A percentile compares a stretch with the other conserved stretches of the same genome.
Conservation (phyloP, 2,329 filamentous ascomycete genomes). For the Paracoccidioides brasiliensis region DNA sequence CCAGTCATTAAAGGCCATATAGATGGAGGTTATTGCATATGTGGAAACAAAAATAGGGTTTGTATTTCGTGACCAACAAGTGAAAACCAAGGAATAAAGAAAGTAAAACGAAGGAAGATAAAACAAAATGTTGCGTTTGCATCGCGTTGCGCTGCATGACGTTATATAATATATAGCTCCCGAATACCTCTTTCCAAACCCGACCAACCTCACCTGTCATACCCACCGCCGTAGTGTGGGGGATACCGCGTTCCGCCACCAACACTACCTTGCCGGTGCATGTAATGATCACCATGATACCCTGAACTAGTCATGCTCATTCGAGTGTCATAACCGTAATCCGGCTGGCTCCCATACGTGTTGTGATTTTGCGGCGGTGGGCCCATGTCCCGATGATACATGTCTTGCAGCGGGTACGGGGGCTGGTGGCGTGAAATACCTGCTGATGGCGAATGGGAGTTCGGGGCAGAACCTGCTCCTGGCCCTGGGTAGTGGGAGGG, state of each 20-base stretch:
- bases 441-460: neutral
- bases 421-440: neutral
- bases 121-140: too few relatives aligned
- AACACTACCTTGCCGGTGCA: neutral
- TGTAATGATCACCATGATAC: neutral
- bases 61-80: neutral
- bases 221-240: slow-evolving; percentile 8
- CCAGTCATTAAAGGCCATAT: neutral
- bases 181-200: neutral
- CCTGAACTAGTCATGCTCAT: neutral
- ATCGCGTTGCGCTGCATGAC: too few relatives aligned
- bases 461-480: neutral
- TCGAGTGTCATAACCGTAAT: neutral
- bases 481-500: neutral
- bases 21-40: neutral
- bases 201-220: slow-evolving; percentile 4
- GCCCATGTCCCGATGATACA: slow-evolving; percentile 2
- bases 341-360: neutral
- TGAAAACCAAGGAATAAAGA: neutral
- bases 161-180: neutral
- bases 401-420: neutral
- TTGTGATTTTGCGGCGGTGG: neutral
- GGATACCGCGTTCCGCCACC: neutral
- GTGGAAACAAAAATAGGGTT: neutral
- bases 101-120: neutral